phyloP scores from a whole-genome alignment of 2,329 filamentous ascomycete genomes.

The Epichloe typhina region DNA sequence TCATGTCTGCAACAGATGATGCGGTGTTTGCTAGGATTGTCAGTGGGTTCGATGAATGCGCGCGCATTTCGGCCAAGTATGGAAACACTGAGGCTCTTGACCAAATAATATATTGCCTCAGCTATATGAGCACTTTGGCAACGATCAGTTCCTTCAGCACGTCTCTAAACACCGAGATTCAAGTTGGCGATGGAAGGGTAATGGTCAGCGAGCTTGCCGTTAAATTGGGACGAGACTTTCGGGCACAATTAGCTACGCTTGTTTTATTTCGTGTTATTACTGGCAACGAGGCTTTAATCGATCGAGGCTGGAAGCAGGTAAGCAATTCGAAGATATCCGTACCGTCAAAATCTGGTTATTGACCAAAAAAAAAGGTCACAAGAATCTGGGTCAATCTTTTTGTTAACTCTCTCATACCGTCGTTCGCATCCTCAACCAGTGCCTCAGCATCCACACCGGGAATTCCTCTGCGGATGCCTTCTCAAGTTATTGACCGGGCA shows the following conservation, averaged over 20 bases:
- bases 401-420: constrained; percentile 81
- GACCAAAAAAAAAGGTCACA: constrained; percentile 46
- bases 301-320: constrained; percentile 66
- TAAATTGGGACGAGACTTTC: constrained; percentile 85
- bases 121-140: constrained; percentile 79
- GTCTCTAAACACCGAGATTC: constrained; percentile 84
- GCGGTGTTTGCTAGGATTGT: constrained; percentile 88
- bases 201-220: constrained; percentile 99
- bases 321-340: constrained; percentile 21
- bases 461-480: constrained; percentile 83
- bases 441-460: constrained; percentile 57
- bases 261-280: constrained; percentile 90
- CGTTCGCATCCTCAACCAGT: constrained; percentile 54
- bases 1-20: constrained; percentile 97
- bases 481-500: constrained; percentile 82
- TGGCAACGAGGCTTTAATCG: constrained; percentile 67
- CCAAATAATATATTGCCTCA: constrained; percentile 80
- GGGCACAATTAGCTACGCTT: constrained; percentile 83
- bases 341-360: constrained; percentile 7
- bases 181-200: constrained; percentile 79
- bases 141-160: constrained; percentile 68
- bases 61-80: constrained; percentile 79
- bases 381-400: constrained; percentile 93
- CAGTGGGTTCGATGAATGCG: constrained; percentile 90
- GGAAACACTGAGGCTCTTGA: constrained; percentile 76